These are phyloP conservation scores for Lactifluus subvellereus DNA, from an alignment of 768 basidiomycete species.

Conservation along the genomic window DNA sequence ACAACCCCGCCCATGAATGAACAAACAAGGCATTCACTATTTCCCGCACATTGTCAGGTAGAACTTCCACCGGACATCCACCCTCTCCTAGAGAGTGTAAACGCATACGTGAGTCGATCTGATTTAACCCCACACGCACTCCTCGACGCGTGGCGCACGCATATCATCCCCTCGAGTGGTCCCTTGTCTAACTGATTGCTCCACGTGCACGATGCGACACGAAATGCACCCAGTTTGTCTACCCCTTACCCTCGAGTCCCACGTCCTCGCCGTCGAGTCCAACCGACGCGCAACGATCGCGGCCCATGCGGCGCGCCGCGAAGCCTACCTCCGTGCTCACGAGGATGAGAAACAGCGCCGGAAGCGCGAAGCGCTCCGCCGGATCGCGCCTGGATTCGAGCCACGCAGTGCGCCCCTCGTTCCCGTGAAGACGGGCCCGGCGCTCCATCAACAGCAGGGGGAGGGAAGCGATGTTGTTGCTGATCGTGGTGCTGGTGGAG, in stretches of 20 bases:
- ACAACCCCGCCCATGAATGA: neutral
- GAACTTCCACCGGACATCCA: conserved; percentile 88
- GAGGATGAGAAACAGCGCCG: conserved; percentile 72
- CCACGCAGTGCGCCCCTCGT: conserved; percentile 13
- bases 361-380: conserved; percentile 57
- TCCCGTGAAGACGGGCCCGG: conserved; percentile 5
- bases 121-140: neutral
- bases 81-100: conserved; percentile 86
- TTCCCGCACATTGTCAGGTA: conserved; percentile 44
- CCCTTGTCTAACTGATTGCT: neutral
- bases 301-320: conserved; percentile 58
- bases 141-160: neutral
- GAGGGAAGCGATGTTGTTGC: no score
- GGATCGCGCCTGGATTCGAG: conserved; percentile 82
- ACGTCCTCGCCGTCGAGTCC: conserved; percentile 70
- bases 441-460: neutral
- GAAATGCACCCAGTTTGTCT: conserved; percentile 66
- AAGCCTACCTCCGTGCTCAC: conserved; percentile 62
- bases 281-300: conserved; percentile 63
- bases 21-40: neutral
- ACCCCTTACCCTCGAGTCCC: conserved; percentile 92
- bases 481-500: neutral
- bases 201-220: neutral
- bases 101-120: conserved; percentile 63
- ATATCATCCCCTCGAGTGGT: neutral